Base-by-base conservation (phyloP, 2,329 filamentous ascomycete species). In the Xylariales sp. region DNA sequence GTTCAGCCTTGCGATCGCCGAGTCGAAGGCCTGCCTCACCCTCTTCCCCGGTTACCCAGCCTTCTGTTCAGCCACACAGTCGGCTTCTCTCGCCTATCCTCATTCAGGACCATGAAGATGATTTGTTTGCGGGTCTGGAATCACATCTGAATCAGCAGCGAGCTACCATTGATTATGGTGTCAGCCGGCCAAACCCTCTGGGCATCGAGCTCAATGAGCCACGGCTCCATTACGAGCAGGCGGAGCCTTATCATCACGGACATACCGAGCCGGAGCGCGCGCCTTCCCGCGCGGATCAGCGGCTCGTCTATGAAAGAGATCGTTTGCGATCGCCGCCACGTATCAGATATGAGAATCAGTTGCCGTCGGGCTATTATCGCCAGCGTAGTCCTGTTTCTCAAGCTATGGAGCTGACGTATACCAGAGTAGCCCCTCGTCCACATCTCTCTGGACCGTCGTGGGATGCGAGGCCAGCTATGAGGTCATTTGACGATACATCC, bases 301-400 rank as follows among this genome's bases (percentile, higher is more conserved):
- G 31, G 14, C 18, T 9, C 31, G 51, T 43, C 29, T 32, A 41
- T 28, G 27, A 41, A 9, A 55, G 54, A 37, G 50, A 51, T 11
- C 59, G 57, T 46, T 61, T 61, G 12, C 55, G 53, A 36, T 62
- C 63, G 28, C 59, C 62, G 38, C 49, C 55, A 42, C 62, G 60
- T 50, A 48, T 56, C 22, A 45, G 50, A 15, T 46, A 53, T 42
- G 58, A 58, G 27, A 43, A 55, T 16, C 51, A 50, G 22, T 38
- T 48, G 39, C 51, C 53, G 45, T 29, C 46, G 16, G 52, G 46
- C 22, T 49, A 54, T 36, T 60, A 62, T 46, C 54, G 53, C 24
- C 56, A 62, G 35, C 57, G 52, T 11, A 62, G 54, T 44, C 56
- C 63, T 6, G 43, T 27, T 18, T 42, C 49, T 12, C 47, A 49